phyloP scores from a whole-genome alignment of 805 yeast species.

The Candida dajiaensis region DNA sequence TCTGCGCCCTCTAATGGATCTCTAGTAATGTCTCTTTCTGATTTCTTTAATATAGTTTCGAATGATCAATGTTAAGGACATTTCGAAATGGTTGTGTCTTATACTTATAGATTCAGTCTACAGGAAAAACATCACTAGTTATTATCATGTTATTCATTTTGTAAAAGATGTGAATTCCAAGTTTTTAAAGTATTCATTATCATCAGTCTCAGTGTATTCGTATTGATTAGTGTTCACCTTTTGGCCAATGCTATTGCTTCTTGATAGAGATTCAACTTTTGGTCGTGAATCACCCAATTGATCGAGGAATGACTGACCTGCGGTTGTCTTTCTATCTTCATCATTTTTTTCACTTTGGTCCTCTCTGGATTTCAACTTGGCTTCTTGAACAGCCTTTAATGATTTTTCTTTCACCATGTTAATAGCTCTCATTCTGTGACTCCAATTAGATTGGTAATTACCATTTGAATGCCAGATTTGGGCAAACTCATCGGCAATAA shows the following conservation, averaged over 20 bases:
- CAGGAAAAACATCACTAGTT: no score
- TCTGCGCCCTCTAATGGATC: no score
- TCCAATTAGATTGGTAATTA: slow-evolving; percentile 58
- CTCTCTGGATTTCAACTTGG: slow-evolving; percentile 7
- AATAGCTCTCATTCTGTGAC: slow-evolving; percentile 56
- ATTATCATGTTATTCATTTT: slow-evolving; percentile 8
- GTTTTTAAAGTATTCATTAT: slow-evolving; percentile 21
- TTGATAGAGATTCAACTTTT: slow-evolving; percentile 1
- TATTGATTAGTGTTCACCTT: slow-evolving; percentile 15
- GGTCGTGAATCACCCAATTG: slow-evolving; percentile 9
- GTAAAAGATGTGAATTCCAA: slow-evolving; percentile 24
- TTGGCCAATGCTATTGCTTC: slow-evolving; percentile 12
- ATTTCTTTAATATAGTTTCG: no score
- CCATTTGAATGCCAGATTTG: slow-evolving; percentile 65
- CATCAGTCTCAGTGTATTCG: slow-evolving; percentile 19
- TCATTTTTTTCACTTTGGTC: slow-evolving; percentile 4
- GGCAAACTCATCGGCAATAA: slow-evolving; percentile 68
- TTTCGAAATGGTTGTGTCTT: no score
- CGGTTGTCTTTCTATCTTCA: slow-evolving; percentile 10
- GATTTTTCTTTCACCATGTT: slow-evolving; percentile 29
- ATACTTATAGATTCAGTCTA: no score
- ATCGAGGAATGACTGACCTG: slow-evolving; percentile 21
- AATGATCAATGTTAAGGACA: no score
- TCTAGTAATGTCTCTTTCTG: no score
- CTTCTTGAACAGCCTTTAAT: slow-evolving; percentile 7